Base-by-base conservation (phyloP, 129 eudicot species). In the Gnaphalium uliginosum region DNA sequence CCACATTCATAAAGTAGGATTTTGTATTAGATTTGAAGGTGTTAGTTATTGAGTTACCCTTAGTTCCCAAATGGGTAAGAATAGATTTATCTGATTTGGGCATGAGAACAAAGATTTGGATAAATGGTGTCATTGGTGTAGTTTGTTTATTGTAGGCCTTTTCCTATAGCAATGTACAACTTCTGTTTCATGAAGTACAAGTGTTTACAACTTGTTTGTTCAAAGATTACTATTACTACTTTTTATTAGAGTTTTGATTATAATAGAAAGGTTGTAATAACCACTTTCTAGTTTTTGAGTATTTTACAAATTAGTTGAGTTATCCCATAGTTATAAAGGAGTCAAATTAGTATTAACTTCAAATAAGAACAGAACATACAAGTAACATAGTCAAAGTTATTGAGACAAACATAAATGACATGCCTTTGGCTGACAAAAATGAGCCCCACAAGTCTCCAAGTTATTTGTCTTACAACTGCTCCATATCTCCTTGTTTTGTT, bases 401-500 rank as follows among this genome's bases (percentile, higher is more conserved):
- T 43, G 51, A 43, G 51, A 14, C 17, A 43, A 13, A 43, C 18
- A 43, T 13, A 43, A 14, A 43, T 14, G 51, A 43, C 51, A 43
- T 43, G 51, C 51, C 3, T 43, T 43, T 43, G 18, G 14, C 54
- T 50, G 72, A 75, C 51, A 51, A 53, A 67, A 76, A 58, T 66
- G 78, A 67, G 70, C 37, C 53, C 83, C 60, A 67, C 73, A 25
- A 77, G 75, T 77, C 57, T 67, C 53, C 43, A 62, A 50, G 24
- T 26, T 26, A 59, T 30, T 32, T 76, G 73, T 56, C 58, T 59
- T 61, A 63, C 62, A 81, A 70, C 33, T 74, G 76, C 77, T 71
- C 84, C 84, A 81, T 82, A 66, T 59, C 81, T 84, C 25, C 78
- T 43, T 74, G 72, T 85, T 68, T 75, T 82, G 80, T 82, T 79